Evolutionary conservation across 345 rosid species (phyloP).

Genomic region (Eucalyptus rudis): DNA sequence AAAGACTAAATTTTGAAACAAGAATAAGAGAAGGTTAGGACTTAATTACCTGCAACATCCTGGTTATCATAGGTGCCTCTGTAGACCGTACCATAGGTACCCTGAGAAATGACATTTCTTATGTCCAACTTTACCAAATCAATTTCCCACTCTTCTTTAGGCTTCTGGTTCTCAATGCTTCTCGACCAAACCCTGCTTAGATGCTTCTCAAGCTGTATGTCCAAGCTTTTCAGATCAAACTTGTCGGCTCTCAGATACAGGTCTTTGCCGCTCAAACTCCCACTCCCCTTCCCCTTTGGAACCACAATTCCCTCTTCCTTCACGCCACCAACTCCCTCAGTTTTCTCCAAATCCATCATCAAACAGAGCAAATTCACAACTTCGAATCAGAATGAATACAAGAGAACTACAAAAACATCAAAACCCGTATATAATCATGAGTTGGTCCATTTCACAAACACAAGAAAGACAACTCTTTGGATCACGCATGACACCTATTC

Average conservation of each 20-base stretch:
- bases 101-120: conserved; percentile 49
- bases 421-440: background rate
- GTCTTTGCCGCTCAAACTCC: conserved; percentile 39
- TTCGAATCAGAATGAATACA: background rate
- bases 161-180: conserved; percentile 6
- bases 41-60: conserved; percentile 70
- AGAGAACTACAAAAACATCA: background rate
- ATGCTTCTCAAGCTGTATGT: conserved; percentile 72
- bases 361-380: background rate
- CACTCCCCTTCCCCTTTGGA: conserved; percentile 31
- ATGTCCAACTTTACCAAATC: conserved; percentile 69
- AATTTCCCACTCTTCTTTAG: conserved; percentile 88
- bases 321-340: conserved; percentile 12
- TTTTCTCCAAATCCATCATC: conserved; percentile 30
- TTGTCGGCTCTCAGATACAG: conserved; percentile 55
- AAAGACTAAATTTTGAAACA: background rate
- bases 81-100: conserved; percentile 81
- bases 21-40: background rate
- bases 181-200: conserved; percentile 56
- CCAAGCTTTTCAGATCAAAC: conserved; percentile 78
- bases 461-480: background rate
- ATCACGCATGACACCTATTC: background rate
- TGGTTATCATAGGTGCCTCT: conserved; percentile 59
- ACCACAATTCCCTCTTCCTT: conserved; percentile 2
- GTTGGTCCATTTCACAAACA: background rate